Base-by-base conservation (phyloP, 129 eudicot genomes). In the Dittrichia graveolens region DNA sequence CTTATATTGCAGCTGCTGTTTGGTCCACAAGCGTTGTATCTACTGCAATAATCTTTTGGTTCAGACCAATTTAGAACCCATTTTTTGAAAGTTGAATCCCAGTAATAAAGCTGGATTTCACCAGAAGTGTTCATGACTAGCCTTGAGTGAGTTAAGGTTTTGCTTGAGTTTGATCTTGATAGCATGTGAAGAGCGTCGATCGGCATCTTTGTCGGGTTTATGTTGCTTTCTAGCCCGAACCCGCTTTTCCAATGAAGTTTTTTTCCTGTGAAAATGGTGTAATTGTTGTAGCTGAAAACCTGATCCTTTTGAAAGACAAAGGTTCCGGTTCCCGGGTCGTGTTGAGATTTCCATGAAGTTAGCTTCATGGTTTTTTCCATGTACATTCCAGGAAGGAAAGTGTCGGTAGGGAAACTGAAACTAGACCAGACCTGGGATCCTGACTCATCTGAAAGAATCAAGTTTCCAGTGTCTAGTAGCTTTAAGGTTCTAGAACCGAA, bases 361-460 rank as follows among this genome's bases (percentile, higher is more conserved):
- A 75, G 64, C 7, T 79, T 85, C 41, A 73, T 65, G 19, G 72
- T 58, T 41, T 69, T 81, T 0, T 74, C 80, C 83, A 91, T 71
- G 62, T 83, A 79, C 71, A 78, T 86, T 0, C 88, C 89, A 0
- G 91, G 89, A 52, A 91, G 83, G 73, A 86, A 87, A 1, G 95
- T 91, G 63, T 91, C 83, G 0, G 89, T 50, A 2, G 91, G 89
- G 43, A 66, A 7, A 41, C 61, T 37, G 53, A 91, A 87, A 58
- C 95, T 87, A 19, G 84, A 84, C 97, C 97, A 91, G 13, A 85
- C 44, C 1, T 3, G 11, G 16, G n/a, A 44, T 11, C 69, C 53
- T 4, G 84, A 56, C 52, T n/a, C 44, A 1, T 69, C 70, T 44
- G 69, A 75, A 12, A 91, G 69, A 53, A 85, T 72, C 48, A 82